Evolutionary conservation across 2,329 filamentous ascomycete genomes (phyloP), one percentile per base, ranked within the genome.

Genomic region (Westerdykella aurantiaca): DNA sequence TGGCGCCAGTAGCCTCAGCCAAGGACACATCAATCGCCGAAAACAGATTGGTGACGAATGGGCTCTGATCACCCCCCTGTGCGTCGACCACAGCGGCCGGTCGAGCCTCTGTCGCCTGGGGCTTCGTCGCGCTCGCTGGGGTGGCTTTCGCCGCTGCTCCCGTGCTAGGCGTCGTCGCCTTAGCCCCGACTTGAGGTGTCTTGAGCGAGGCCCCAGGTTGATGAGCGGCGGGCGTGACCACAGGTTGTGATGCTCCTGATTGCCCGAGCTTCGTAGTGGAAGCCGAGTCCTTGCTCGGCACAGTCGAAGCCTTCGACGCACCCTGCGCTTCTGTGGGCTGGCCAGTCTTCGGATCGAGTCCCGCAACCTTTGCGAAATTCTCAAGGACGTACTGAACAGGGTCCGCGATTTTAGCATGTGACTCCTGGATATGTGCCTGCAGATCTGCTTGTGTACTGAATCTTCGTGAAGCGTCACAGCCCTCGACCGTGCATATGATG

Each of bases 321-420:
- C 50, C 43, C 61, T 63, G 11, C 12, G 48, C 46, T 11, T 61
- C 60, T 2, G 47, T 67, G 3, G 57, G 45, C n/a, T 60, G 54
- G 44, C 70, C 71, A 29, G 61, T 66, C 50, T 69, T 70, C 39
- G 69, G 68, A 39, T 76, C 71, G 41, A 72, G 61, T 38, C 79
- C 72, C n/a, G 80, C 62, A 33, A 68, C 72, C 12, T 69, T 70
- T 12, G 71, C 71, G 48, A 79, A 69, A 34, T 72, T 75, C 6
- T 78, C 73, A 6, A 82, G 52, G 21, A 76, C 72, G 56, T 74
- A 83, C n/a, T 73, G 68, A 23, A 81, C 63, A 25, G 78, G 74
- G 56, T 83, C 71, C 5, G 72, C 75, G 31, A 81, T 71, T 39
- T 66, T 64, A 49, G 73, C 72, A 58, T 83, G 80, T 14, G 63